Evolutionary conservation across 257 asterid genomes (phyloP).

Genomic region (Solanum ossicruentum): DNA sequence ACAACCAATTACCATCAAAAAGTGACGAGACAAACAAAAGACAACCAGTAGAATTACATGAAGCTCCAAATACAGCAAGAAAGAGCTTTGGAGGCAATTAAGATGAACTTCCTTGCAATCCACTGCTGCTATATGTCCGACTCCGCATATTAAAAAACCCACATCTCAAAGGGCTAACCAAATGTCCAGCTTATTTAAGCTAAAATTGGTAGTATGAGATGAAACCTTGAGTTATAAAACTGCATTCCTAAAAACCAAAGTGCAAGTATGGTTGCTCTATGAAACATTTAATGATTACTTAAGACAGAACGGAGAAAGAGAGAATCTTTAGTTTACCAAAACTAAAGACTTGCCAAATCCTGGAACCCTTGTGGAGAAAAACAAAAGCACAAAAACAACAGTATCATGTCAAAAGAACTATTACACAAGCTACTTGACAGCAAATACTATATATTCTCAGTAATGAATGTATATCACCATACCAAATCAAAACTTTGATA

Average conservation of each 20-base stretch:
- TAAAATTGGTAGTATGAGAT: neutral
- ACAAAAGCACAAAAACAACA: neutral
- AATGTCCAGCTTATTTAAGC: neutral
- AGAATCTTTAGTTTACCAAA: neutral
- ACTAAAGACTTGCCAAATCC: neutral
- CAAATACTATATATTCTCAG: neutral
- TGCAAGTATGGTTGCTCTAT: neutral
- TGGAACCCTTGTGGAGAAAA: neutral
- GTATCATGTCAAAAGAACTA: neutral
- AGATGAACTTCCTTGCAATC: neutral
- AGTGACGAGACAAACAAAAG: neutral
- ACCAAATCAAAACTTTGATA: neutral
- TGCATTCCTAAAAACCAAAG: neutral
- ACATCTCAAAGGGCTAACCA: neutral
- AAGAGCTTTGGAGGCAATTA: neutral
- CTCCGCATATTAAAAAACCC: neutral
- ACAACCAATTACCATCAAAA: neutral
- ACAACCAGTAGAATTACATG: neutral
- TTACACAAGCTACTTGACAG: neutral
- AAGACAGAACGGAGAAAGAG: neutral
- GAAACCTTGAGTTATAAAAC: neutral
- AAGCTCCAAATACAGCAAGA: neutral
- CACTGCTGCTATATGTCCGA: neutral
- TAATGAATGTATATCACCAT: neutral
- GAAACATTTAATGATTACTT: neutral